Conservation (phyloP, 768 basidiomycete species). For the Rhizopogon vulgaris region DNA sequence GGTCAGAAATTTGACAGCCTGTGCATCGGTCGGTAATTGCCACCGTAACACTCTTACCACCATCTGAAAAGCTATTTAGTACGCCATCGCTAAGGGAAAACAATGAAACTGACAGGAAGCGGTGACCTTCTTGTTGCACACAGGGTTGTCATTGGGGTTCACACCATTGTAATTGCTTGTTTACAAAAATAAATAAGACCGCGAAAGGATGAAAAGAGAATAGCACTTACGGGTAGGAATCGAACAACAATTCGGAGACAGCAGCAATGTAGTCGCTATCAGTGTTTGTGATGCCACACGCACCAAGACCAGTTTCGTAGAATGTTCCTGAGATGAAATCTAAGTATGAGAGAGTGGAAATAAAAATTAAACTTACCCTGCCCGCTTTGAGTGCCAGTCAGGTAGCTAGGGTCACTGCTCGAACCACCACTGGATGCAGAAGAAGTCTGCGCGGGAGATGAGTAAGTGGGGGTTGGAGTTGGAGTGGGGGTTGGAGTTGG, state of each 20-base stretch:
- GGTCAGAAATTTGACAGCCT: constrained; percentile 42
- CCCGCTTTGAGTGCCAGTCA: constrained; percentile 45
- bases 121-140: constrained; percentile 48
- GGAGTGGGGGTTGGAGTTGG: neutral
- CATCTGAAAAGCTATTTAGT: constrained; percentile 31
- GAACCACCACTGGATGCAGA: constrained; percentile 6
- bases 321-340: constrained; percentile 23
- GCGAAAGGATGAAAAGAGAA: neutral
- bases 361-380: constrained; percentile 27
- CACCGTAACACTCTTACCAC: constrained; percentile 44
- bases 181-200: neutral
- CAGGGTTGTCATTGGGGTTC: constrained; percentile 73
- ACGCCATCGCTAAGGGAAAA: neutral
- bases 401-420: constrained; percentile 27
- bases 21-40: constrained; percentile 57
- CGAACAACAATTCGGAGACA: constrained; percentile 27
- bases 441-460: constrained; percentile 12
- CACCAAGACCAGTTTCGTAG: constrained; percentile 31
- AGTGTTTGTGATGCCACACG: constrained; percentile 33
- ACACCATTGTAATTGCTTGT: constrained; percentile 45
- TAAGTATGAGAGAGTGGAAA: neutral
- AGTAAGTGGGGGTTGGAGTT: neutral
- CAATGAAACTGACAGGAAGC: constrained; percentile 38
- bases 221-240: constrained; percentile 27
- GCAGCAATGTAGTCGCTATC: constrained; percentile 29